Base-by-base conservation (phyloP, 306 rosid species). In the Aeschynomene evenia region DNA sequence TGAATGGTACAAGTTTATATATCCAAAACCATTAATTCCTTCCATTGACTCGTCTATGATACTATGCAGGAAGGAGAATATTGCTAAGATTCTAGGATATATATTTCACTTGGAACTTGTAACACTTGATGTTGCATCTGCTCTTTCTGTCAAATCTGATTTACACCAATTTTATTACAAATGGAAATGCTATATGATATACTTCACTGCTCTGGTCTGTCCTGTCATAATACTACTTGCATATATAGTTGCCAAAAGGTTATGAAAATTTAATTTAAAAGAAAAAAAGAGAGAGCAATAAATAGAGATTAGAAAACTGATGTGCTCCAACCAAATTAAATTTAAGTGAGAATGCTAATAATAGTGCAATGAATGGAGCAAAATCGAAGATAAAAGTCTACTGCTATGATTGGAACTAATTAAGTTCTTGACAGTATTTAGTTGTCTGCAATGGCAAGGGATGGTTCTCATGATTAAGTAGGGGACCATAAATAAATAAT, bases 401-500 rank as follows among this genome's bases (percentile, higher is more conserved):
- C 51, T 45, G n/a, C 18, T 3, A 13, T n/a, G 9, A 45, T 45
- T 45, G 51, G 46, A 40, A 40, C 48, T 13, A 40, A 40, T 16
- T 13, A 40, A 13, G 48, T 40, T 11, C n/a, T 40, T 40, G 48
- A 40, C 16, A 40, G 48, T 40, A 40, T 40, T 40, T 40, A 10
- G 48, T 13, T 40, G 48, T 40, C 48, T 13, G 37, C 37, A 9
- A 9, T 33, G 37, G 37, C 37, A 40, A 40, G 18, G 16, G 6
- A 40, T 5, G 16, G 48, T 40, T 40, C 48, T 16, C n/a, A 40
- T 40, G 48, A 40, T 40, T 13, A 2, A 12, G 12, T 29, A 15
- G 31, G 21, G 42, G 72, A 67, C 34, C 71, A 21, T 62, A 12
- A 39, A 57, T n/a, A n/a, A n/a, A n/a, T n/a, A n/a, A n/a, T n/a